Percentiles rank a stretch among this genome's conserved stretches.
Conservation (phyloP, 2,329 filamentous ascomycete species). For the Phymatotrichopsis omnivora region DNA sequence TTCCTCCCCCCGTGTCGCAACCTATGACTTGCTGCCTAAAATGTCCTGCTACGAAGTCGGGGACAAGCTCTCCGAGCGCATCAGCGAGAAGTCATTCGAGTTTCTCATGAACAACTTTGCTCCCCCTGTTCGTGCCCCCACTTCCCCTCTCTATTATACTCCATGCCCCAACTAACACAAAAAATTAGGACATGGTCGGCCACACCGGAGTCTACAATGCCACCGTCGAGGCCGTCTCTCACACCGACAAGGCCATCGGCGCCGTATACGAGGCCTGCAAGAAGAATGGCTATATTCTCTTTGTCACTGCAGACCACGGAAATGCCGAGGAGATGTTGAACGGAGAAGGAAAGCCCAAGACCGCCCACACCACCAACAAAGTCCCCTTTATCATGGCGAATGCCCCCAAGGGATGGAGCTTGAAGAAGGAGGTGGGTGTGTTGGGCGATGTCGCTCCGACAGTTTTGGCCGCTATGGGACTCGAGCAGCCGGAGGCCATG, state of each 20-base stretch:
- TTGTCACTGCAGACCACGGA: constrained; percentile 93
- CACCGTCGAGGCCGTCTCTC: constrained; percentile 69
- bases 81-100: constrained; percentile 75
- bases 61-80: constrained; percentile 77
- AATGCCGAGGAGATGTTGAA: constrained; percentile 99
- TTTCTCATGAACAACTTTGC: constrained; percentile 99
- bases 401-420: constrained; percentile 75
- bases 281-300: constrained; percentile 83
- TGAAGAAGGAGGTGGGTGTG: constrained; percentile 71
- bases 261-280: constrained; percentile 89
- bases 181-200: constrained; percentile 73
- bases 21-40: constrained; percentile 87
- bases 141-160: neutral
- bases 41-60: constrained; percentile 92
- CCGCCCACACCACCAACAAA: constrained; percentile 94
- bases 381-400: constrained; percentile 98
- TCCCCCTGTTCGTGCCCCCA: constrained; percentile 47
- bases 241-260: constrained; percentile 90
- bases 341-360: constrained; percentile 90
- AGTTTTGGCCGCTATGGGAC: constrained; percentile 77
- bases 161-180: constrained; percentile 5
- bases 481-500: constrained; percentile 87
- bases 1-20: constrained; percentile 85
- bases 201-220: constrained; percentile 97
- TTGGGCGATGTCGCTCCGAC: constrained; percentile 97